Evolutionary conservation across 2,329 filamentous ascomycete genomes (phyloP).

Genomic region (Fusarium ambrosium): DNA sequence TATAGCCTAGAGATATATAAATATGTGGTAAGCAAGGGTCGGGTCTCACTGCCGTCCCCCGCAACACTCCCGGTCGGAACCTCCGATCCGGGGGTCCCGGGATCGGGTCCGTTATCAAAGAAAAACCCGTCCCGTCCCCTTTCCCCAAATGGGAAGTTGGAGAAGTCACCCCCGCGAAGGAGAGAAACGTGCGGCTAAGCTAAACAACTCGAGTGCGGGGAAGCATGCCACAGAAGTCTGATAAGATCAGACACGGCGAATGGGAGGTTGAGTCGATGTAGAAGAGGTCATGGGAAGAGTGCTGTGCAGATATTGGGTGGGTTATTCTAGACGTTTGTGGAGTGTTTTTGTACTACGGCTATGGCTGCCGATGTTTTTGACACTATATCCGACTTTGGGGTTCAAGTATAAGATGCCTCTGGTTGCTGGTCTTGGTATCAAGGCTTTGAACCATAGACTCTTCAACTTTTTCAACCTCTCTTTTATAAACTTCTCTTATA

Average conservation of each 20-base stretch:
- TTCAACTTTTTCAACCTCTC: not conserved
- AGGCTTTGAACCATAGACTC: not conserved
- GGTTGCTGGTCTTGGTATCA: not conserved
- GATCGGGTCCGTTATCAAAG: not conserved
- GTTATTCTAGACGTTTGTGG: not conserved
- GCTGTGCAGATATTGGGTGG: not conserved
- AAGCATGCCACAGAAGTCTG: not conserved
- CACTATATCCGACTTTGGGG: not conserved
- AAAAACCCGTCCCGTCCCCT: not conserved
- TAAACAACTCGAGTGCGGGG: not conserved
- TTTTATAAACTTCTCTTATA: accelerated
- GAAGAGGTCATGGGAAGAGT: not conserved
- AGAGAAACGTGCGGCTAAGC: not conserved
- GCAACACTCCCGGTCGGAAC: not conserved
- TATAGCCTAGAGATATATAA: not conserved
- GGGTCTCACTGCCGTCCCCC: constrained; percentile 3
- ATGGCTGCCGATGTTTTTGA: not conserved
- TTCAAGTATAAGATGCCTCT: not conserved
- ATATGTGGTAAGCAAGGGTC: not conserved
- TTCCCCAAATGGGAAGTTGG: not conserved
- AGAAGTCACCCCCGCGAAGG: not conserved
- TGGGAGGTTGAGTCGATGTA: not conserved
- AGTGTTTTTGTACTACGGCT: not conserved
- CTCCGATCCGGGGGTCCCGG: not conserved
- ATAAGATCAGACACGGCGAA: not conserved